A percentile compares a stretch with the other conserved stretches of the same genome.
phyloP scores from a whole-genome alignment of 2,329 filamentous ascomycete genomes.

The Fusarium pseudoanthophilum region DNA sequence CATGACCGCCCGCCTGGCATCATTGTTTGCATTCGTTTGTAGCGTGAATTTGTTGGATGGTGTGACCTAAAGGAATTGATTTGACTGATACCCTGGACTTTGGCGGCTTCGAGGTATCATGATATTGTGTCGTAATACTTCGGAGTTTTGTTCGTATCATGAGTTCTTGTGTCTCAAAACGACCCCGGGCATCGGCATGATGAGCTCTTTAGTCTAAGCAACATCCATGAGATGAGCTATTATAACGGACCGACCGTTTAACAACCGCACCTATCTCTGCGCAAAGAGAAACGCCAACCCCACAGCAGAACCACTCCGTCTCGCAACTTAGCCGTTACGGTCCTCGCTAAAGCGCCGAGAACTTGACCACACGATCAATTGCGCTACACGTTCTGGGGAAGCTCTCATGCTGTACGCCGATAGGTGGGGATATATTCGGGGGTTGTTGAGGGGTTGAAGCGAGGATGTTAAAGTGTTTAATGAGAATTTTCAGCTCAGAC shows the following conservation, averaged over 20 bases:
- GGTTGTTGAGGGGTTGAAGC: conserved; percentile 22
- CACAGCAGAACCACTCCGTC: conserved; percentile 14
- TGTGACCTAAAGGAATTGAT: neutral
- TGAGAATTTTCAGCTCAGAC: neutral
- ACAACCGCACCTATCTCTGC: conserved; percentile 29
- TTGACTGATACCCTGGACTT: neutral
- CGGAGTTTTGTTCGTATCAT: conserved; percentile 7
- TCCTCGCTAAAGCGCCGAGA: conserved; percentile 26
- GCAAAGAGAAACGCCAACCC: conserved; percentile 10
- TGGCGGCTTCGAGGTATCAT: neutral
- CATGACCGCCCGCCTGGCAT: neutral
- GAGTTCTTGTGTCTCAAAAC: neutral
- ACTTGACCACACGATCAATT: conserved; percentile 21
- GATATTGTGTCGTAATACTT: neutral
- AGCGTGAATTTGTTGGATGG: neutral
- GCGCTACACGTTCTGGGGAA: conserved; percentile 23
- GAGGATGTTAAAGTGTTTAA: neutral
- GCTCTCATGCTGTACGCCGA: conserved; percentile 34
- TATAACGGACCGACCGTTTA: conserved; percentile 10
- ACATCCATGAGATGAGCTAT: neutral
- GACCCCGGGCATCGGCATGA: neutral
- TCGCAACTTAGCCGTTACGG: conserved; percentile 9
- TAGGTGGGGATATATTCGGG: conserved; percentile 44
- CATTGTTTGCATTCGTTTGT: neutral
- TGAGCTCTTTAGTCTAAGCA: neutral